phyloP scores from a whole-genome alignment of 768 basidiomycete genomes.

The Jaapia argillacea region DNA sequence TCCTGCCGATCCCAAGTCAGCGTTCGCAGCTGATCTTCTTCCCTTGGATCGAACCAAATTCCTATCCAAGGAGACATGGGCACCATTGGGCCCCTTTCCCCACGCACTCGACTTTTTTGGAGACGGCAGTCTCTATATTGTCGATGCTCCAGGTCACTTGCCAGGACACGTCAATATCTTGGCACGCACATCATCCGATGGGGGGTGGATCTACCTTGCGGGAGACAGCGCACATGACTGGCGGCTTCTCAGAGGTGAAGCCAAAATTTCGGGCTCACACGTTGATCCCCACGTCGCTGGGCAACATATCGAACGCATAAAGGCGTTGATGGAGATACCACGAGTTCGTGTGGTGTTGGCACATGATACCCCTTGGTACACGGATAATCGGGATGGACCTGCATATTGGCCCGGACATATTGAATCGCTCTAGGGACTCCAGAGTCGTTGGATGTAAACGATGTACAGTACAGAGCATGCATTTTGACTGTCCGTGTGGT shows the following conservation, averaged over 20 bases:
- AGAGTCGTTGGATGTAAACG: too few species aligned
- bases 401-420: slow-evolving; percentile 25
- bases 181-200: slow-evolving; percentile 41
- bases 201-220: slow-evolving; percentile 45
- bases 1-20: slow-evolving; percentile 27
- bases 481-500: too few species aligned
- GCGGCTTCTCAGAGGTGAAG: slow-evolving; percentile 36
- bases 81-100: slow-evolving; percentile 39
- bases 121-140: slow-evolving; percentile 48
- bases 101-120: slow-evolving; percentile 40
- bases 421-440: too few species aligned
- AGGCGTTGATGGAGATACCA: slow-evolving; percentile 23
- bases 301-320: slow-evolving; percentile 30
- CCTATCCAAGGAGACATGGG: slow-evolving; percentile 13
- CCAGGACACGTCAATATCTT: slow-evolving; percentile 45
- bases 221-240: slow-evolving; percentile 50
- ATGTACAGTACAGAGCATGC: too few species aligned
- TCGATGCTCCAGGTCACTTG: slow-evolving; percentile 48
- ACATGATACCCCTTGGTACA: slow-evolving; percentile 45
- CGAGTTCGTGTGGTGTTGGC: slow-evolving; percentile 38
- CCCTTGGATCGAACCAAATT: slow-evolving; percentile 29
- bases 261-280: slow-evolving; percentile 30
- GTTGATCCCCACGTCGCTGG: slow-evolving; percentile 30
- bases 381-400: slow-evolving; percentile 28
- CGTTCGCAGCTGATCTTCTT: slow-evolving; percentile 23